A percentile compares a stretch with the other conserved stretches of the same genome.
These are phyloP conservation scores for Triticum turgidum DNA, from an alignment of 176 grass and related monocot species.

Conservation along the genomic window DNA sequence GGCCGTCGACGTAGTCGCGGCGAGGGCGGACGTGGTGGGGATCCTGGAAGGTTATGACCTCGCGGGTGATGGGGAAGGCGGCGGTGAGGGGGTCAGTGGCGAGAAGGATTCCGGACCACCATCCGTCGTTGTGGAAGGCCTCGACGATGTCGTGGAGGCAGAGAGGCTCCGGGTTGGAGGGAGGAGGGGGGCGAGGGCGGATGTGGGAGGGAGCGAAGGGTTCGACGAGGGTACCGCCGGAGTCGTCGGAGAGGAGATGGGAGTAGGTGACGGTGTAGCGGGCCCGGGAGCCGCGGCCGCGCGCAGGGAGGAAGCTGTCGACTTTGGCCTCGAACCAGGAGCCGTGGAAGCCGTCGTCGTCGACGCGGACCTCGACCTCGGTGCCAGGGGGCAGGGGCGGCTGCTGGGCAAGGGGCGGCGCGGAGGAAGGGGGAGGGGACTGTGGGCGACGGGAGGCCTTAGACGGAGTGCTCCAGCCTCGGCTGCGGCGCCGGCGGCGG, in stretches of 20 bases:
- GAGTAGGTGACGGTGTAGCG: slow-evolving; percentile 40
- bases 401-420: too few relatives aligned
- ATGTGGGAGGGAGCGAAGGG: slow-evolving; percentile 29
- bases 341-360: slow-evolving; percentile 61
- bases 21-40: slow-evolving; percentile 39
- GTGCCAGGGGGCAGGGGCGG: slow-evolving; percentile 3
- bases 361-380: slow-evolving; percentile 61
- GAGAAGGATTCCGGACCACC: slow-evolving; percentile 68
- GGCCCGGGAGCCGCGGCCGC: not conserved
- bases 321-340: slow-evolving; percentile 72
- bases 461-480: not conserved
- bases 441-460: not conserved
- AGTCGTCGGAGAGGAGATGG: slow-evolving; percentile 49
- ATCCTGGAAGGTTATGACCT: slow-evolving; percentile 42
- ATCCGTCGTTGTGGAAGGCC: slow-evolving; percentile 75
- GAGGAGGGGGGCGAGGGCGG: slow-evolving; percentile 32
- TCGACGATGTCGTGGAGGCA: slow-evolving; percentile 54
- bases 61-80: slow-evolving; percentile 59
- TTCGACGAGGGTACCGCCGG: slow-evolving; percentile 42
- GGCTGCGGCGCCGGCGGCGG: not conserved
- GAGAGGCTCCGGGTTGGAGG: not conserved
- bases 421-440: not conserved
- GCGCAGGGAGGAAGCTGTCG: slow-evolving; percentile 16
- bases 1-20: slow-evolving; percentile 38
- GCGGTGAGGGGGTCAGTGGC: slow-evolving; percentile 15